Evolutionary conservation across 2,329 filamentous ascomycete genomes (phyloP).

Genomic region (Pseudocercospora pini-densiflorae): DNA sequence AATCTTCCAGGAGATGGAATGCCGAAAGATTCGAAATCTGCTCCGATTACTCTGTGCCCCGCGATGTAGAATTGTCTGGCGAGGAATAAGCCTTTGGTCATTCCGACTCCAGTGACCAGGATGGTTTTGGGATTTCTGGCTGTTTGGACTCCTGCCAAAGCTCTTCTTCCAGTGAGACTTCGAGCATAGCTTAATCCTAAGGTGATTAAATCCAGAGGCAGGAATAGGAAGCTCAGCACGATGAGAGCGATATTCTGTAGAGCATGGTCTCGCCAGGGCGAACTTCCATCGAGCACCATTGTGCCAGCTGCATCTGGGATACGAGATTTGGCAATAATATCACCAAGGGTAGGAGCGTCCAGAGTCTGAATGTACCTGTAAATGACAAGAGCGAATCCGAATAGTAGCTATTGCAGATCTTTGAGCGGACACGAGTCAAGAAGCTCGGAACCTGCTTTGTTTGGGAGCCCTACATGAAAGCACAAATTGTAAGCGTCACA

Average conservation of each 20-base stretch:
- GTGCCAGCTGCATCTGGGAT: background rate
- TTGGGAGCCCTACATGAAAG: background rate
- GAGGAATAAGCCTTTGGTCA: slow-evolving; percentile 70
- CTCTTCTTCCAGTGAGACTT: background rate
- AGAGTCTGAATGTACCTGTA: background rate
- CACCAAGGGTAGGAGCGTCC: background rate
- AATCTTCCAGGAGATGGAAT: slow-evolving; percentile 54
- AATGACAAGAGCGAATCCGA: background rate
- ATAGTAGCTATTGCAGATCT: background rate
- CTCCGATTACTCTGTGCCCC: slow-evolving; percentile 73
- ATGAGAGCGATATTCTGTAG: slow-evolving; percentile 56
- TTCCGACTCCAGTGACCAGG: slow-evolving; percentile 73
- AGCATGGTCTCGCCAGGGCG: slow-evolving; percentile 46
- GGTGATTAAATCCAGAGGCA: slow-evolving; percentile 57
- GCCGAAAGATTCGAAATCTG: slow-evolving; percentile 60
- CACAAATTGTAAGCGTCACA: slow-evolving; percentile 11
- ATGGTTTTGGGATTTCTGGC: slow-evolving; percentile 56
- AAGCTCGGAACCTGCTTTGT: slow-evolving; percentile 1
- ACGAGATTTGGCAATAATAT: background rate
- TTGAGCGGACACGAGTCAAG: background rate
- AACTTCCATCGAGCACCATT: slow-evolving; percentile 42
- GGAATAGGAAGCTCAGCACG: slow-evolving; percentile 46
- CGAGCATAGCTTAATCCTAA: slow-evolving; percentile 43
- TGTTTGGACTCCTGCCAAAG: background rate
- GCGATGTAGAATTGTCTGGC: slow-evolving; percentile 66